phyloP scores from a whole-genome alignment of 2,329 filamentous ascomycete genomes.

The Epichloe hybrida region DNA sequence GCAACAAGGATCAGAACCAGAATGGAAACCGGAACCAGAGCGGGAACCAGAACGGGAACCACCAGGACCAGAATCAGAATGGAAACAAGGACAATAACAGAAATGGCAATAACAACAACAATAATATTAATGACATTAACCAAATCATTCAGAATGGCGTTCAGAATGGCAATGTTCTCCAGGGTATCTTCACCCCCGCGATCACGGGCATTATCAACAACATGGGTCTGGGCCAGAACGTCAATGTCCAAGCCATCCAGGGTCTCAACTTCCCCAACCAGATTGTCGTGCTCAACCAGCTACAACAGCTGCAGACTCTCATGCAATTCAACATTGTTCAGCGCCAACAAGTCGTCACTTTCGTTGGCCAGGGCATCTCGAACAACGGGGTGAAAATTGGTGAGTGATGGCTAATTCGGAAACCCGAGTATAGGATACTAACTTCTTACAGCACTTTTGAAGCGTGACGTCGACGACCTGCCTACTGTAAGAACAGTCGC shows the following conservation, averaged over 20 bases:
- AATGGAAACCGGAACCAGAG: too few relatives aligned
- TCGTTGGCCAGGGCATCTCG: conserved; percentile 10
- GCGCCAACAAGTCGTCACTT: conserved; percentile 10
- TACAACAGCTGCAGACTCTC: conserved; percentile 14
- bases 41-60: too few relatives aligned
- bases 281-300: conserved; percentile 13
- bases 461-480: conserved; percentile 23
- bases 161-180: conserved; percentile 4
- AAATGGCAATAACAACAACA: neutral
- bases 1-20: too few relatives aligned
- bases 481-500: neutral
- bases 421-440: neutral
- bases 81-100: conserved; percentile 5
- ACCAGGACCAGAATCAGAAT: neutral
- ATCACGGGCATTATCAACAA: conserved; percentile 14
- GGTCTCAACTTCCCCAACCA: conserved; percentile 16
- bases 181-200: conserved; percentile 8
- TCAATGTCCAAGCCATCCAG: conserved; percentile 15
- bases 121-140: conserved; percentile 1
- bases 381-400: conserved; percentile 10
- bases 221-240: conserved; percentile 15
- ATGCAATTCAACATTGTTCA: conserved; percentile 12
- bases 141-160: conserved; percentile 5
- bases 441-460: neutral
- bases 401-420: conserved; percentile 2